Evolutionary conservation across 2,329 filamentous ascomycete genomes (phyloP), one percentile per base, ranked within the genome.

Genomic region (Eutypella sp.): DNA sequence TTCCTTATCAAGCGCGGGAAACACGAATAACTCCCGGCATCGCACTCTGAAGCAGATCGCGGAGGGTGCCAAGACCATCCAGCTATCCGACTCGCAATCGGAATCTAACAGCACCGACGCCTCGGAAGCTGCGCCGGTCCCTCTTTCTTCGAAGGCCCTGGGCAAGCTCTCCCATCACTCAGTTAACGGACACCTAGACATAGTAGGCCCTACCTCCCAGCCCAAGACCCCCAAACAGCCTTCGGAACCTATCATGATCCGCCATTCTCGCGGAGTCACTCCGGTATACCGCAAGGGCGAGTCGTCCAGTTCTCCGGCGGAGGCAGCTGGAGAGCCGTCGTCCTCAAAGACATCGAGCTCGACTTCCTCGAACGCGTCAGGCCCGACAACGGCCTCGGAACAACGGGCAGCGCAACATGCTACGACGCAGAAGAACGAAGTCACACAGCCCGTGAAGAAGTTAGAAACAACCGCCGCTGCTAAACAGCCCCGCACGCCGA

Each of bases 91-190:
- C 15, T 40, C 34, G 13, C 45, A 46, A 15, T 40, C 42, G 18
- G 34, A 45, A 27, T 46, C 44, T 29, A 29, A 40, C 8, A 33
- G 20, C 13, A 33, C 11, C 11, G 39, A 42, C 16, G 20, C 16
- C 18, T 8, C 11, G 13, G 40, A 41, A 19, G 15, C 31, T n/a
- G 39, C 44, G 7, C 22, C 42, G 22, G 11, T n/a, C 9, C 37
- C 25, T 5, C 42, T 41, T 19, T 46, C 47, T 13, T 13, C 37
- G 9, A 45, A 44, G 42, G 31, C 34, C 16, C 8, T 48, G 1
- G 42, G 42, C n/a, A 51, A 52, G 31, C 41, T 34, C 10, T 48
- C 47, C 13, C 34, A 25, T 25, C 47, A 49, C 41, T 34, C 47
- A 5, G 22, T 47, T 23, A 50, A 48, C 18, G 36, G 36, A 10